These are phyloP conservation scores for Penicillium sumatraense DNA, from an alignment of 2,329 filamentous ascomycete species.

Conservation along the genomic window DNA sequence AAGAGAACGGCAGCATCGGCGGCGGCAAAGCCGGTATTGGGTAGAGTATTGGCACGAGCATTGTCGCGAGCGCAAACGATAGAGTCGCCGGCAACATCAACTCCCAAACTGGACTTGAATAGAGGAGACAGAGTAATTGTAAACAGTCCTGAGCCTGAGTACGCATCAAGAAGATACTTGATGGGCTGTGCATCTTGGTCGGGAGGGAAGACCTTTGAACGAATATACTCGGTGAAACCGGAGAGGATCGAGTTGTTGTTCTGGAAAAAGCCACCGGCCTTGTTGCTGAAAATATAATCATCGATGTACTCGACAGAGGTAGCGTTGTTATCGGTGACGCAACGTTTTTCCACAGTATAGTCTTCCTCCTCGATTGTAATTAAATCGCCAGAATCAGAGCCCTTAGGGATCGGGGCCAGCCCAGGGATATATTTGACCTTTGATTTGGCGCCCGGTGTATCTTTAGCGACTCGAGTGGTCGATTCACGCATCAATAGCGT, in stretches of 20 bases:
- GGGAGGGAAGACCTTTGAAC: slow-evolving; percentile 71
- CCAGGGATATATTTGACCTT: slow-evolving; percentile 24
- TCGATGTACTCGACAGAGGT: slow-evolving; percentile 87
- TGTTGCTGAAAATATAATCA: slow-evolving; percentile 83
- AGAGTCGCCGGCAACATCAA: slow-evolving; percentile 81
- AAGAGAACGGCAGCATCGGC: slow-evolving; percentile 88
- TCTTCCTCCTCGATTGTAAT: slow-evolving; percentile 61
- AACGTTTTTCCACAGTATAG: slow-evolving; percentile 80
- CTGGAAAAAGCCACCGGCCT: slow-evolving; percentile 95
- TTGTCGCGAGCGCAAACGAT: slow-evolving; percentile 81
- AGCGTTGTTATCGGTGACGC: slow-evolving; percentile 83
- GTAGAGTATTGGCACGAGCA: slow-evolving; percentile 74
- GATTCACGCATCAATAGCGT: slow-evolving; percentile 88
- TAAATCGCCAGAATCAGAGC: slow-evolving; percentile 45
- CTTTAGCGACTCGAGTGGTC: slow-evolving; percentile 63
- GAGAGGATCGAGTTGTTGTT: slow-evolving; percentile 99
- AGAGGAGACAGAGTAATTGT: slow-evolving; percentile 87
- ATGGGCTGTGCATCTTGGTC: slow-evolving; percentile 53
- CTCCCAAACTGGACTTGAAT: slow-evolving; percentile 80
- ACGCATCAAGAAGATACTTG: slow-evolving; percentile 93
- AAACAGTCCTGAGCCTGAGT: slow-evolving; percentile 96
- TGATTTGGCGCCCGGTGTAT: slow-evolving; percentile 20
- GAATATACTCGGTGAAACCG: slow-evolving; percentile 83
- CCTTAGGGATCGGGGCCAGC: slow-evolving; percentile 31
- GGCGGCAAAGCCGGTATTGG: slow-evolving; percentile 81